Conservation (phyloP, 805 yeast species). For the Lachancea cidri region DNA sequence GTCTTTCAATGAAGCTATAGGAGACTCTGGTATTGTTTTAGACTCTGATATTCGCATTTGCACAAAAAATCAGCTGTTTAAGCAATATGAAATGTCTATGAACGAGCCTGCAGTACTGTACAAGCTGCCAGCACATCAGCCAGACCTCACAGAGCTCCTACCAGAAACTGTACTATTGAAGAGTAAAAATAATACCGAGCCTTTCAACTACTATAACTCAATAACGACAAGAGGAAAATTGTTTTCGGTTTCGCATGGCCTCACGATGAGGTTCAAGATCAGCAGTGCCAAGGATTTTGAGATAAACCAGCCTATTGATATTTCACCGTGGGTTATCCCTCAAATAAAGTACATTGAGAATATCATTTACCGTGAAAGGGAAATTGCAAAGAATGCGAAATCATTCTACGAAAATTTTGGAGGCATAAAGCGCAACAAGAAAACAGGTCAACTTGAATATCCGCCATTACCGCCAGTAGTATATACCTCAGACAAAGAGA, state of each 20-base stretch:
- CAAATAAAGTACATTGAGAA: conserved; percentile 46
- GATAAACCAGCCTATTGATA: conserved; percentile 45
- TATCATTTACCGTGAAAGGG: conserved; percentile 51
- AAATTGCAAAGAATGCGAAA: conserved; percentile 36
- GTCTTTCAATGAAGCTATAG: conserved; percentile 26
- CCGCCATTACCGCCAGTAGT: conserved; percentile 35
- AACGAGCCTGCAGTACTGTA: conserved; percentile 26
- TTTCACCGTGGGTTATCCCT: conserved; percentile 47
- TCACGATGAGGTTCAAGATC: conserved; percentile 45
- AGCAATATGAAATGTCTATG: conserved; percentile 31
- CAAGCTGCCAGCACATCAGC: conserved; percentile 14
- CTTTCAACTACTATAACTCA: conserved; percentile 41
- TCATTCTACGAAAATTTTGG: conserved; percentile 34
- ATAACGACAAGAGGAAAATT: conserved; percentile 47
- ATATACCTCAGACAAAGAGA: conserved; percentile 19
- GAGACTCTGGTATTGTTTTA: conserved; percentile 27
- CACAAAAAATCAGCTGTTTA: conserved; percentile 26
- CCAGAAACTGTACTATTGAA: conserved; percentile 26
- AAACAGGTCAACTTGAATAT: conserved; percentile 31
- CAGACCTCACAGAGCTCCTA: conserved; percentile 7
- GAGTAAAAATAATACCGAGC: conserved; percentile 28
- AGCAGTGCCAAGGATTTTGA: conserved; percentile 46
- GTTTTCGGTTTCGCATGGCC: conserved; percentile 48
- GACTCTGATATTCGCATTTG: conserved; percentile 22
- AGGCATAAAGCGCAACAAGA: conserved; percentile 30